Base-by-base conservation (phyloP, 139 green algal genomes). In the Gonium pectorale region DNA sequence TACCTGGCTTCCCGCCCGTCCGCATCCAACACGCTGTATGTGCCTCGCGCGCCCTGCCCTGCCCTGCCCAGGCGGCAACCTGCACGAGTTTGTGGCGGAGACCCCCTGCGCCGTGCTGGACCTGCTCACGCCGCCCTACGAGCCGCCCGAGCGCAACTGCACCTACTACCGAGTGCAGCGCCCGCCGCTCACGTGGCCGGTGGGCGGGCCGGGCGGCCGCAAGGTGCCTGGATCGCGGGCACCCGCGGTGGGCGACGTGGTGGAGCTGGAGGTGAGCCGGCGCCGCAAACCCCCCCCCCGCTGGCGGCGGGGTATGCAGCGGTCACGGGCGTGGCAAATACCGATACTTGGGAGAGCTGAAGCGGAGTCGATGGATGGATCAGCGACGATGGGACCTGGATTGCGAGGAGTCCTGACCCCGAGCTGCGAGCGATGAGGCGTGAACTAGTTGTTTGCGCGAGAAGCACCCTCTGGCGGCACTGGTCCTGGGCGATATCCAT, bases 101-200 rank as follows among this genome's bases (percentile, higher is more conserved):
- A 96, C 94, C 8, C 80, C 93, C 29, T 96, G 91, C 66, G 97
- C 97, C 0, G 93, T 99, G 63, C 89, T 99, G 80, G 97, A 99
- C 86, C 89, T 99, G 40, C 90, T 98, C 4, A 90, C 92, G 11
- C 97, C 97, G 5, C 96, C 97, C 6, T 99, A 99, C 80, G 84
- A 41, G 81, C 81, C 43, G 67, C 82, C 84, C 49, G 89, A 91
- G 2, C 89, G 95, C 5, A 91, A 97, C 87, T 98, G 96, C 83
- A 98, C 92, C 33, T 98, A 98, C 81, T 98, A 96, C 79, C 74
- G 80, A 1, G 77, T 94, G 67, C 86, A 85, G 22, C 22, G 22
- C 37, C 75, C 59, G 40, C 7, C 59, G 37, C n/a, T 46, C 15
- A n/a, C 15, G 11, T 82, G 75, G 75, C 59, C 75, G 0, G 75